Base-by-base conservation (phyloP, 352 stramenopile species). In the Phytopythium montanum region DNA sequence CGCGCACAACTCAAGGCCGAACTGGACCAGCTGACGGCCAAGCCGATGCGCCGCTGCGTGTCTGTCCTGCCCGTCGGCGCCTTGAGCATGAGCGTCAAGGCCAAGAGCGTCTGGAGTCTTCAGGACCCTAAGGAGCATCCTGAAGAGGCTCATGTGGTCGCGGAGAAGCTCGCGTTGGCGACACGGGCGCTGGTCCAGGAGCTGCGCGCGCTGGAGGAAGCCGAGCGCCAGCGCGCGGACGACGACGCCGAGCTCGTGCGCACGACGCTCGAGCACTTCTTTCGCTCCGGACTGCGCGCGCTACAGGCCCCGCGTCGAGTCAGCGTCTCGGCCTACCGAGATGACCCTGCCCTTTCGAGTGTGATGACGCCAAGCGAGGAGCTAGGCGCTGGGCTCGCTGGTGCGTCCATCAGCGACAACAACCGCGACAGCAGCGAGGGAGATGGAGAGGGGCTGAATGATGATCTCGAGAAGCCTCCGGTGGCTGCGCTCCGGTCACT, bases 201-300 rank as follows among this genome's bases (percentile, higher is more conserved):
- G 29, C 34, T 56, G 33, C n/a, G 19, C n/a, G 25, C 50, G 19
- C 28, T 45, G 9, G 50, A 45, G 3, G 29, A 42, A n/a, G 50
- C 18, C 10, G 50, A 42, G 29, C 50, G 50, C 8, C 21, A 56
- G 50, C 50, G 50, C 19, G 50, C 50, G 3, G 50, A 56, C 19
- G 50, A 56, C 34, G 50, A 56, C 50, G 50, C 33, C 2, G 50
- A 56, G 29, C 33, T 56, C 34, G 50, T 56, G 16, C 50, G 50
- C 29, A 21, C 19, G 13, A 56, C 50, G 29, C 29, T 56, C 8
- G 29, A 56, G 33, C 50, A 56, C 50, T 56, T 56, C 31, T 56
- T 56, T n/a, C 50, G 33, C 33, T 29, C 50, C 12, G 50, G 50
- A 5, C 31, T 56, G 21, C 50, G 31, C 8, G 50, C 31, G 29